These are phyloP conservation scores for Echinochloa phyllopogon DNA, from an alignment of 176 grass and related monocot species.

Conservation along the genomic window DNA sequence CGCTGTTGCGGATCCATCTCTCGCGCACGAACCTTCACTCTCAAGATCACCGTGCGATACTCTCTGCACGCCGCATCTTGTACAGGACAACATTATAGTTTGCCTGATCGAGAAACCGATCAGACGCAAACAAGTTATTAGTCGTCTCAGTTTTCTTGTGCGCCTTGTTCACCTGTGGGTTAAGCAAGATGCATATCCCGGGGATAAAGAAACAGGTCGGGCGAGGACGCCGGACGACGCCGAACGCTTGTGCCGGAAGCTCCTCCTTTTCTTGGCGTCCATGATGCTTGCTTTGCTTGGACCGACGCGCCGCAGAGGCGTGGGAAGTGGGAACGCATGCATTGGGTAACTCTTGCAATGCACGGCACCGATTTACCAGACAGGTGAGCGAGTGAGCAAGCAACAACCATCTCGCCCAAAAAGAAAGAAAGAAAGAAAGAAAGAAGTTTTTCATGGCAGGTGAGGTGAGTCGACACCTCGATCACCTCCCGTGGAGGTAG, in stretches of 20 bases:
- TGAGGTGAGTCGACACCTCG: background rate
- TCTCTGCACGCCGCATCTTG: background rate
- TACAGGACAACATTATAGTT: background rate
- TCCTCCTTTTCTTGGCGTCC: background rate
- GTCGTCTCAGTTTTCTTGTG: background rate
- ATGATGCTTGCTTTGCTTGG: constrained; percentile 31
- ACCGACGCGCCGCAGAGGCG: background rate
- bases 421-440: background rate
- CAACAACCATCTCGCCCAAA: background rate
- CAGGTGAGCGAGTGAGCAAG: background rate
- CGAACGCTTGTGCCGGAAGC: constrained; percentile 34
- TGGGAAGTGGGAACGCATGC: constrained; percentile 7
- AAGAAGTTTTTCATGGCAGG: background rate
- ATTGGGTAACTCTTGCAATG: constrained; percentile 21
- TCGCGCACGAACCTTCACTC: constrained; percentile 7
- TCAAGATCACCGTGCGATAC: background rate
- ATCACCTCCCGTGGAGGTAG: background rate
- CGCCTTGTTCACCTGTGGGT: background rate
- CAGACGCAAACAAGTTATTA: background rate
- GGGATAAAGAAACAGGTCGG: constrained; percentile 12
- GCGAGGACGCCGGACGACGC: background rate
- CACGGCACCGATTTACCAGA: constrained; percentile 32
- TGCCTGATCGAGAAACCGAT: background rate
- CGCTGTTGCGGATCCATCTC: constrained; percentile 41
- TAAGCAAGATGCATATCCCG: constrained; percentile 9